phyloP scores from a whole-genome alignment of 2,329 filamentous ascomycete genomes.

The Xylariaceae sp. region DNA sequence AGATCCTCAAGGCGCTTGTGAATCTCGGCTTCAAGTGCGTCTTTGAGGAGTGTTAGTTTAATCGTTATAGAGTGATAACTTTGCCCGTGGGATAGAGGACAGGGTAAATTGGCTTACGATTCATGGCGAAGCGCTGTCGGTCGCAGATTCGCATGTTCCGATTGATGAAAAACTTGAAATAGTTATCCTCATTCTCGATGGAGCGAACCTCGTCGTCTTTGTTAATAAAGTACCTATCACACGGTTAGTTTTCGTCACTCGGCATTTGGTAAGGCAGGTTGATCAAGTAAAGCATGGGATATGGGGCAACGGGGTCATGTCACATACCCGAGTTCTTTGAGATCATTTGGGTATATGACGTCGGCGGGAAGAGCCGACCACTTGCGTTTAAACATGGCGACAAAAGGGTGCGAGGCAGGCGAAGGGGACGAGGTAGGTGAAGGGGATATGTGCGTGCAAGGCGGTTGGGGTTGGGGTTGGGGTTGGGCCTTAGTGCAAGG shows the following conservation, averaged over 20 bases:
- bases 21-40: slow-evolving; percentile 59
- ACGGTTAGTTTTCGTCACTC: background rate
- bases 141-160: slow-evolving; percentile 75
- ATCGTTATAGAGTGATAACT: background rate
- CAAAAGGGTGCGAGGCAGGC: background rate
- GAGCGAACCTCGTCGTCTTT: slow-evolving; percentile 69
- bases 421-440: background rate
- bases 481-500: too few relatives aligned
- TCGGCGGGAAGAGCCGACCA: slow-evolving; percentile 68
- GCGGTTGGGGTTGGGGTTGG: too few relatives aligned
- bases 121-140: slow-evolving; percentile 68
- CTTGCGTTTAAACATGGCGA: slow-evolving; percentile 69
- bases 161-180: slow-evolving; percentile 71
- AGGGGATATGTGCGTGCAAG: too few relatives aligned
- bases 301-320: background rate
- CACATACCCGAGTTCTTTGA: slow-evolving; percentile 68
- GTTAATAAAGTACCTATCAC: slow-evolving; percentile 70
- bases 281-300: background rate
- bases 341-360: slow-evolving; percentile 58
- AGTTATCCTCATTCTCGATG: slow-evolving; percentile 61
- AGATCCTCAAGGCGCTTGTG: slow-evolving; percentile 50
- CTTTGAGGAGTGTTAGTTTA: slow-evolving; percentile 38
- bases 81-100: background rate
- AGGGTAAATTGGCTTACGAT: slow-evolving; percentile 48
- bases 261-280: background rate